Conservation (phyloP, 805 yeast genomes). For the Kodamaea restingae region DNA sequence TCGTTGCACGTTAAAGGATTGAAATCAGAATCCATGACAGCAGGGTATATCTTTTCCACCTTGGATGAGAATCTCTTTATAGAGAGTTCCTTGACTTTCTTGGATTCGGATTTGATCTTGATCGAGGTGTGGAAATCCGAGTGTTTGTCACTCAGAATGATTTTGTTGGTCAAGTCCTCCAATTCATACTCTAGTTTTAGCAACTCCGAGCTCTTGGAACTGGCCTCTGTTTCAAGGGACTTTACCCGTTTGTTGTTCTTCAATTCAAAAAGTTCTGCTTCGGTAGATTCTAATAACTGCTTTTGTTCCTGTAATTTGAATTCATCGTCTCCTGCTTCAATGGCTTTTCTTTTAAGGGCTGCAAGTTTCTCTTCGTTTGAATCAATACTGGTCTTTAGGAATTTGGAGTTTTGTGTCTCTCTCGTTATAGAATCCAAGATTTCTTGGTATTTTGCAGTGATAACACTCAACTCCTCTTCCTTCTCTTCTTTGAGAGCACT, state of each 20-base stretch:
- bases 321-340: slow-evolving; percentile 38
- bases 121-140: slow-evolving; percentile 57
- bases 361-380: slow-evolving; percentile 32
- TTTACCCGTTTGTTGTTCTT: slow-evolving; percentile 22
- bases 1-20: slow-evolving; percentile 9
- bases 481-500: not conserved
- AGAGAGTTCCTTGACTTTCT: slow-evolving; percentile 25
- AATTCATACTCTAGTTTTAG: slow-evolving; percentile 30
- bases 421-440: slow-evolving; percentile 26
- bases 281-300: slow-evolving; percentile 37
- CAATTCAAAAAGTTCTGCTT: slow-evolving; percentile 25
- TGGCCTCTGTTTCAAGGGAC: slow-evolving; percentile 31
- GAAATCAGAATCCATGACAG: not conserved
- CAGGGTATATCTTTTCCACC: slow-evolving; percentile 12
- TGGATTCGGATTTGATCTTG: slow-evolving; percentile 41
- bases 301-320: slow-evolving; percentile 46
- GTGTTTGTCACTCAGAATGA: slow-evolving; percentile 51
- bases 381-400: slow-evolving; percentile 38
- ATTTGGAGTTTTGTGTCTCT: slow-evolving; percentile 42
- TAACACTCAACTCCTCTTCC: slow-evolving; percentile 3
- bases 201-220: slow-evolving; percentile 34
- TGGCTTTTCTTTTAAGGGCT: slow-evolving; percentile 36
- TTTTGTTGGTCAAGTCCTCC: slow-evolving; percentile 50
- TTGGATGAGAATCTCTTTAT: slow-evolving; percentile 23
- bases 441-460: slow-evolving; percentile 14